These are phyloP conservation scores for Casaregolazyma lundiana DNA, from an alignment of 1,139 yeast species.

Conservation along the genomic window DNA sequence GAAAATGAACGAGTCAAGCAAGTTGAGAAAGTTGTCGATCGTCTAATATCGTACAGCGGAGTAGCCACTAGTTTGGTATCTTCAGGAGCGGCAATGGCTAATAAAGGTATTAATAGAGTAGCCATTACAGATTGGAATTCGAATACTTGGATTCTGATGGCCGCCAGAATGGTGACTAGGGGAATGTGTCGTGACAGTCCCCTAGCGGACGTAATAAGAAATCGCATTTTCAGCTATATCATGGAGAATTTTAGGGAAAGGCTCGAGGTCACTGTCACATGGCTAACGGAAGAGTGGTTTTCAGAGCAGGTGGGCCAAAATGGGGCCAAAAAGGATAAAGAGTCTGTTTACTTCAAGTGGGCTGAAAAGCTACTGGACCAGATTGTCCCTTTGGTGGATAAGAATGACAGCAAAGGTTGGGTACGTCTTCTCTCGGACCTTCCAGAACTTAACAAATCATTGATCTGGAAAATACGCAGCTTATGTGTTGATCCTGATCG, in stretches of 20 bases:
- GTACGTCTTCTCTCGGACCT: slow-evolving; percentile 80
- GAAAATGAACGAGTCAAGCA: slow-evolving; percentile 25
- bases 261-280: slow-evolving; percentile 75
- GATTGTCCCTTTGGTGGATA: slow-evolving; percentile 77
- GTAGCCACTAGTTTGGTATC: slow-evolving; percentile 18
- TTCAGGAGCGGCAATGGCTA: slow-evolving; percentile 23
- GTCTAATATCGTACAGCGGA: slow-evolving; percentile 28
- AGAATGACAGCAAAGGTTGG: slow-evolving; percentile 71
- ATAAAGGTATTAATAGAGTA: slow-evolving; percentile 31
- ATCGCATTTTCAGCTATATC: slow-evolving; percentile 66
- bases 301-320: slow-evolving; percentile 46
- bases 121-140: slow-evolving; percentile 51
- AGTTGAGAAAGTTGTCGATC: slow-evolving; percentile 26
- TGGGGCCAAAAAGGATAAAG: slow-evolving; percentile 14
- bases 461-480: slow-evolving; percentile 63
- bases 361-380: slow-evolving; percentile 70
- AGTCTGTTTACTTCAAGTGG: slow-evolving; percentile 45
- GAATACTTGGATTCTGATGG: slow-evolving; percentile 72
- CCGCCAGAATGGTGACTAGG: slow-evolving; percentile 74
- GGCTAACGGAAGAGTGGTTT: slow-evolving; percentile 98
- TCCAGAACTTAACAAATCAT: slow-evolving; percentile 62
- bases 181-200: slow-evolving; percentile 44
- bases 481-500: slow-evolving; percentile 85
- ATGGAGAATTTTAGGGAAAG: slow-evolving; percentile 68
- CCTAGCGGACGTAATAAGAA: slow-evolving; percentile 45